Percentiles rank a stretch among this genome's conserved stretches.
Evolutionary conservation across 192 early-diverging fungal genomes (phyloP).

Genomic region (Entomortierella parvispora): DNA sequence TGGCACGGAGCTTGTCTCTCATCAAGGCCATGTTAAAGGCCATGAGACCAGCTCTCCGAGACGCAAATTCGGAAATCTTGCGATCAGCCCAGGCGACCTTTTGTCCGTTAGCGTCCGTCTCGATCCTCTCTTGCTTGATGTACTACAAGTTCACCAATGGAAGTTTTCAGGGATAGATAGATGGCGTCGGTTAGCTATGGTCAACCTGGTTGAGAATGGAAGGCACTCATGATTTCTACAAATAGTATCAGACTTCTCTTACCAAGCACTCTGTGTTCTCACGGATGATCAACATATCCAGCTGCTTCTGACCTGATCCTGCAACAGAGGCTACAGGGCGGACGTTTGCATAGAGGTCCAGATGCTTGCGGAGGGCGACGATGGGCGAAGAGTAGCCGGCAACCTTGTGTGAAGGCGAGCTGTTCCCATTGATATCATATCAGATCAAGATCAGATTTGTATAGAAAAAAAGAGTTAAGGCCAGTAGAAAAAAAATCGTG

Average conservation of each 20-base stretch:
- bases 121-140: conserved; percentile 81
- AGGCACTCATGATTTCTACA: too few species aligned
- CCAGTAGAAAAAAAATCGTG: background rate
- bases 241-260: too few species aligned
- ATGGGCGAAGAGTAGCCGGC: conserved; percentile 98
- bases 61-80: conserved; percentile 90
- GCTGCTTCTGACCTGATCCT: conserved; percentile 65
- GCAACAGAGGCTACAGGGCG: conserved; percentile 88
- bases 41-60: conserved; percentile 86
- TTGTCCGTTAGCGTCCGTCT: conserved; percentile 70
- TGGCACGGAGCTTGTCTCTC: conserved; percentile 75
- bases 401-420: conserved; percentile 98
- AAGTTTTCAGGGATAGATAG: background rate
- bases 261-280: conserved; percentile 99
- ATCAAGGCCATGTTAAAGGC: conserved; percentile 93
- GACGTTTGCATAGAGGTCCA: conserved; percentile 98
- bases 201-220: too few species aligned
- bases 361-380: conserved; percentile 92
- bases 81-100: conserved; percentile 88
- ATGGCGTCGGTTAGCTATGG: background rate
- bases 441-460: background rate
- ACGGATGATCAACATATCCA: conserved; percentile 97
- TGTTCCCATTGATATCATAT: conserved; percentile 20
- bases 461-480: background rate
- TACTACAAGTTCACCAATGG: conserved; percentile 62